A percentile compares a stretch with the other conserved stretches of the same genome.
These are phyloP conservation scores for Candida coleopterorum DNA, from an alignment of 805 yeast genomes.

Conservation along the genomic window DNA sequence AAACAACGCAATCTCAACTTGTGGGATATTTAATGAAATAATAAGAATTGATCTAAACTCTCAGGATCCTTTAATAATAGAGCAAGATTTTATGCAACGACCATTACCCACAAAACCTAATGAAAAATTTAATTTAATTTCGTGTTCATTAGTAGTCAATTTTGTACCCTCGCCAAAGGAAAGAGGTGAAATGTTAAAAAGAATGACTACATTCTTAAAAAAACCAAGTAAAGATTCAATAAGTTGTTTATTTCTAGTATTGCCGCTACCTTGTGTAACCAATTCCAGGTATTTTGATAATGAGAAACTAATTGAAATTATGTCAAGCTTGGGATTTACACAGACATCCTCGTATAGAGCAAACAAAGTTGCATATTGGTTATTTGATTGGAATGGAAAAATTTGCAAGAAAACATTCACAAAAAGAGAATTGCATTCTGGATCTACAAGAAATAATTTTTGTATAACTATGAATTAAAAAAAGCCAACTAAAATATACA, in stretches of 20 bases:
- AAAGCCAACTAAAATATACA: neutral
- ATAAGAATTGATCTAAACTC: slow-evolving; percentile 75
- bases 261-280: slow-evolving; percentile 81
- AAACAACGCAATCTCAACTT: slow-evolving; percentile 59
- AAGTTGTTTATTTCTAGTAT: slow-evolving; percentile 63
- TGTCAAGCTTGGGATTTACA: slow-evolving; percentile 58
- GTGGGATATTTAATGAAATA: slow-evolving; percentile 48
- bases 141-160: slow-evolving; percentile 84
- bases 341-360: slow-evolving; percentile 50
- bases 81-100: slow-evolving; percentile 83
- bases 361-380: slow-evolving; percentile 69
- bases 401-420: slow-evolving; percentile 14
- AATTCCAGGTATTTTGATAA: slow-evolving; percentile 77
- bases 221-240: slow-evolving; percentile 19
- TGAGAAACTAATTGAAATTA: slow-evolving; percentile 37
- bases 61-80: slow-evolving; percentile 62
- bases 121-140: slow-evolving; percentile 59
- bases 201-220: slow-evolving; percentile 54
- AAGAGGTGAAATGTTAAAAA: slow-evolving; percentile 73
- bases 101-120: slow-evolving; percentile 46
- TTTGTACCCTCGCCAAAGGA: slow-evolving; percentile 70
- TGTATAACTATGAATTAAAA: slow-evolving; percentile 28
- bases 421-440: slow-evolving; percentile 52
- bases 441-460: slow-evolving; percentile 66
- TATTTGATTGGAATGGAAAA: slow-evolving; percentile 47